Percentiles rank a stretch among this genome's conserved stretches.
Evolutionary conservation across 495 filamentous ascomycete genomes (phyloP).

Genomic region (Penicillium odoratum): DNA sequence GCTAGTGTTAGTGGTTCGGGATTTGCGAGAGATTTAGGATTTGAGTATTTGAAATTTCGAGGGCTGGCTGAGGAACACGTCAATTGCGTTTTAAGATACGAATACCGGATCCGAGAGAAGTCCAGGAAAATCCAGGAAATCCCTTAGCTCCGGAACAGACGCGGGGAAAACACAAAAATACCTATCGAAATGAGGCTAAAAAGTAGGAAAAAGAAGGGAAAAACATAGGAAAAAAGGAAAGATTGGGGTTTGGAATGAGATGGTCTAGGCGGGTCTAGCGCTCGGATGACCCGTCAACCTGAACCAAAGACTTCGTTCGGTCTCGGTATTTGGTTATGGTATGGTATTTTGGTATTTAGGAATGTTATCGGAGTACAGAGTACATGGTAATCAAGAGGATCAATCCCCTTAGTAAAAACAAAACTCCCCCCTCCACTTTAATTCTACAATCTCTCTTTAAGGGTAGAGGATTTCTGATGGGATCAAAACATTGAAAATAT

Average conservation of each 20-base stretch:
- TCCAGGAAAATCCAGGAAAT: background rate
- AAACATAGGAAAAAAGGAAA: background rate
- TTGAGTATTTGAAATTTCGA: background rate
- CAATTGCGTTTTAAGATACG: background rate
- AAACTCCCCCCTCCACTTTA: too few species aligned
- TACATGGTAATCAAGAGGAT: too few species aligned
- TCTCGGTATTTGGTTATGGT: too few species aligned
- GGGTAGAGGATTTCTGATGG: too few species aligned
- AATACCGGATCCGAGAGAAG: slow-evolving; percentile 1
- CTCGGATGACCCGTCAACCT: too few species aligned
- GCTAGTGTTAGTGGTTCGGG: background rate
- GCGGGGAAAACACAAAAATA: background rate
- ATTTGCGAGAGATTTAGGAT: background rate
- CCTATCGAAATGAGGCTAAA: background rate
- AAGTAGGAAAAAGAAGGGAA: background rate
- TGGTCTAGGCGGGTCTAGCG: background rate
- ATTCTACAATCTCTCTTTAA: too few species aligned
- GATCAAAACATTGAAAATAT: too few species aligned
- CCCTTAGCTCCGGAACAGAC: background rate
- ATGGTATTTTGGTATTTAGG: too few species aligned
- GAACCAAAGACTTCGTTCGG: too few species aligned
- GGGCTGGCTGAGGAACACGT: slow-evolving; percentile 7
- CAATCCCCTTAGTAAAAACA: too few species aligned
- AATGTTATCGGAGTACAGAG: too few species aligned
- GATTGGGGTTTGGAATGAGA: background rate